phyloP scores from a whole-genome alignment of 1,284 basidiomycete genomes.

The Pholiota adiposa region DNA sequence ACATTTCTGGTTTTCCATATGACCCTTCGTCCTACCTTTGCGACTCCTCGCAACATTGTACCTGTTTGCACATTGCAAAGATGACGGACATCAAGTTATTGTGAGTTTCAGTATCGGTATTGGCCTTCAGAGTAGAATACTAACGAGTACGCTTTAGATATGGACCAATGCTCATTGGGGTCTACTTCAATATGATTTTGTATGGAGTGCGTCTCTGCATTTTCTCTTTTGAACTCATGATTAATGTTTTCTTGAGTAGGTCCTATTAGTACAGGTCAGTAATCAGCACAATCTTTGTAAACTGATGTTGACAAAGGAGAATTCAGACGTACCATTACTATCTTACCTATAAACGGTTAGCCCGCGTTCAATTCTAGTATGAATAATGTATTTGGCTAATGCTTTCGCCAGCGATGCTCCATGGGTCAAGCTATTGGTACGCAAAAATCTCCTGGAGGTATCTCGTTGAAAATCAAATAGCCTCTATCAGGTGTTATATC shows the following conservation, averaged over 20 bases:
- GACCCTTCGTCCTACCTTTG: not conserved
- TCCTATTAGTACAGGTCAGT: slow-evolving; percentile 40
- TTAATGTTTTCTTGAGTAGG: slow-evolving; percentile 22
- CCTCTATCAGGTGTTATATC: slow-evolving; percentile 38
- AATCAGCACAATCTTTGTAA: not conserved
- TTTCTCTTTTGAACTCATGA: too few species aligned
- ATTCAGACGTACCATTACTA: slow-evolving; percentile 39
- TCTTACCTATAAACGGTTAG: slow-evolving; percentile 35
- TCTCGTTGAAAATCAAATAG: not conserved
- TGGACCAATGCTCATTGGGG: slow-evolving; percentile 49
- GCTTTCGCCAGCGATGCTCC: slow-evolving; percentile 39
- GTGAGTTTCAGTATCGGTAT: slow-evolving; percentile 1
- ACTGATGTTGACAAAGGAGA: not conserved
- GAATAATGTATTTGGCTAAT: not conserved
- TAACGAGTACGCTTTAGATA: slow-evolving; percentile 30
- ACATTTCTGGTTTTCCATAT: not conserved
- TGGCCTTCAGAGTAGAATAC: not conserved
- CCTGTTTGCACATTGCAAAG: not conserved
- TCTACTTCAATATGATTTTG: slow-evolving; percentile 48
- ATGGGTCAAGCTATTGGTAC: slow-evolving; percentile 46
- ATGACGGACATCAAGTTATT: slow-evolving; percentile 19
- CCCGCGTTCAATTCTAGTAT: slow-evolving; percentile 3
- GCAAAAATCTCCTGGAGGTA: slow-evolving; percentile 11
- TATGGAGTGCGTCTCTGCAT: slow-evolving; percentile 42
- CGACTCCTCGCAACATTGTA: too few species aligned